phyloP scores from a whole-genome alignment of 1,284 basidiomycete genomes.

The Schizopora paradoxa region DNA sequence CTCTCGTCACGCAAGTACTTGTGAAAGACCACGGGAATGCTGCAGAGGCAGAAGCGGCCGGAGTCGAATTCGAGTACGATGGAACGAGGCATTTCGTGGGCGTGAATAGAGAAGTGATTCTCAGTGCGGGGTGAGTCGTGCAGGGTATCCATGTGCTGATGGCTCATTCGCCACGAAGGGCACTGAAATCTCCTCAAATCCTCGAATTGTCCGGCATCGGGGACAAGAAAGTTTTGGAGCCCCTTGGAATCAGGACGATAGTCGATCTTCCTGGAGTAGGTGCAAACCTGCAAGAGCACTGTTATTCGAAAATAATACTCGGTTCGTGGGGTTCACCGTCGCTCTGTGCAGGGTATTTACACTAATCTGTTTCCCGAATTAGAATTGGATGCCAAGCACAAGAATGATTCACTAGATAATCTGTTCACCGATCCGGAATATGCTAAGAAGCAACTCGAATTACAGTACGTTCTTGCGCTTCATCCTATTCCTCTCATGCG shows the following conservation, averaged over 20 bases:
- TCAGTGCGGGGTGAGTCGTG: slow-evolving; percentile 28
- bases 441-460: slow-evolving; percentile 18
- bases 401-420: slow-evolving; percentile 19
- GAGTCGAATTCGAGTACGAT: slow-evolving; percentile 29
- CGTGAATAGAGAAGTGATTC: slow-evolving; percentile 33
- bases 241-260: slow-evolving; percentile 28
- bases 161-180: slow-evolving; percentile 16
- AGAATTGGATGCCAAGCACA: slow-evolving; percentile 7
- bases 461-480: slow-evolving; percentile 19
- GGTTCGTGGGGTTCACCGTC: slow-evolving; percentile 18
- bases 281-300: slow-evolving; percentile 31
- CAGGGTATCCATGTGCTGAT: not conserved
- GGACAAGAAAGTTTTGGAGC: slow-evolving; percentile 25
- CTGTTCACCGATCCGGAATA: slow-evolving; percentile 17
- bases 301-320: slow-evolving; percentile 16
- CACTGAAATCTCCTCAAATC: slow-evolving; percentile 29
- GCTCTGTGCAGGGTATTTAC: not conserved
- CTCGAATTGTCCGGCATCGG: slow-evolving; percentile 39
- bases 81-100: slow-evolving; percentile 25
- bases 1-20: slow-evolving; percentile 17
- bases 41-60: slow-evolving; percentile 25
- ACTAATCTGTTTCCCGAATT: not conserved
- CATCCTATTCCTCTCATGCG: not conserved
- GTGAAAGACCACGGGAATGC: not conserved
- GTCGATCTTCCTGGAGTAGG: slow-evolving; percentile 34